Conservation (phyloP, 2,329 filamentous ascomycete species). For the Epichloe festucae region DNA sequence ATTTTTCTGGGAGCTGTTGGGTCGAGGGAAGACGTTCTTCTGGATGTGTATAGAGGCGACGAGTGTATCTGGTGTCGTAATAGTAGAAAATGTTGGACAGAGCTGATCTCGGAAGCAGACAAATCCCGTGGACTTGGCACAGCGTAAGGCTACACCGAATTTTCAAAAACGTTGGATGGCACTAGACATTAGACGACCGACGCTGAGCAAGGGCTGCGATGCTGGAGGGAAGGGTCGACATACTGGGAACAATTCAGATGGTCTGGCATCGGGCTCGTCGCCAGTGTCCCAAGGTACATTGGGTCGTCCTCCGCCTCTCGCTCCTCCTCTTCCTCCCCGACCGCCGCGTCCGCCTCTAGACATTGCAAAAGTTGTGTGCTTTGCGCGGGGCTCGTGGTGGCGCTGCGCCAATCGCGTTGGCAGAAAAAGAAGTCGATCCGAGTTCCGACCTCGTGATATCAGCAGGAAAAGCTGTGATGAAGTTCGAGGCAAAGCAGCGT, state of each 20-base stretch:
- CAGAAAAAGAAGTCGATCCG: background rate
- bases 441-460: background rate
- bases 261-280: constrained; percentile 42
- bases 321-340: constrained; percentile 35
- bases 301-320: constrained; percentile 31
- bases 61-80: constrained; percentile 44
- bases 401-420: background rate
- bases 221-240: constrained; percentile 9
- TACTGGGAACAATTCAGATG: constrained; percentile 48
- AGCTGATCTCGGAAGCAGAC: constrained; percentile 29
- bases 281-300: constrained; percentile 39
- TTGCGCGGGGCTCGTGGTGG: background rate
- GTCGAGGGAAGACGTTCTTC: constrained; percentile 29
- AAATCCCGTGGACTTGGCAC: constrained; percentile 34
- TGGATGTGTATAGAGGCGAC: constrained; percentile 43
- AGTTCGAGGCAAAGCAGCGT: background rate
- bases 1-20: constrained; percentile 26
- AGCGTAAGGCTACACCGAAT: constrained; percentile 30
- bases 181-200: background rate
- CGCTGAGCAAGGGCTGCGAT: background rate
- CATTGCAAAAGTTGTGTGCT: constrained; percentile 22
- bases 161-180: background rate
- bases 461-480: background rate
- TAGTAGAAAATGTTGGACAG: constrained; percentile 39
- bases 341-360: constrained; percentile 41